phyloP scores from a whole-genome alignment of 1,284 basidiomycete species.

The Fomes fomentarius region DNA sequence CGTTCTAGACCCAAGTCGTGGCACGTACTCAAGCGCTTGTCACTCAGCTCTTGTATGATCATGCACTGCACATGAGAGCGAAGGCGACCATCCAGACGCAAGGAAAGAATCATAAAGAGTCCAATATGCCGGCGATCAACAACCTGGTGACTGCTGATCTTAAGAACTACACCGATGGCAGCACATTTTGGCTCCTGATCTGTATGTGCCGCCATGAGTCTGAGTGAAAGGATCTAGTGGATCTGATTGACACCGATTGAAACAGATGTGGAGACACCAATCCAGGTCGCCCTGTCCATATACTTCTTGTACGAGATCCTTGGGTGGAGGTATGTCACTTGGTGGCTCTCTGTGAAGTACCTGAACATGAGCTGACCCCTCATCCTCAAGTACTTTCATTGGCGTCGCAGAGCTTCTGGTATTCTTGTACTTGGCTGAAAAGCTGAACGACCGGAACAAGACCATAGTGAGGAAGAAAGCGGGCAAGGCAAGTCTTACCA shows the following conservation, averaged over 20 bases:
- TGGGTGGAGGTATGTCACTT: constrained; percentile 41
- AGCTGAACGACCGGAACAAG: background rate
- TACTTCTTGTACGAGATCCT: constrained; percentile 47
- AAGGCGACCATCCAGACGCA: constrained; percentile 43
- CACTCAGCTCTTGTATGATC: constrained; percentile 70
- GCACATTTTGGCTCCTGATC: constrained; percentile 33
- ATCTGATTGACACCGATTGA: background rate
- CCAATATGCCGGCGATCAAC: constrained; percentile 38
- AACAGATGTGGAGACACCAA: constrained; percentile 36
- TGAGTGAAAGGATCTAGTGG: constrained; percentile 2
- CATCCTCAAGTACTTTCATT: background rate
- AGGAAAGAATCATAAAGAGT: constrained; percentile 38
- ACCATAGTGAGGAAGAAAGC: background rate
- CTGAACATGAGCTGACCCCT: no score
- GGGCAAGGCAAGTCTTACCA: background rate
- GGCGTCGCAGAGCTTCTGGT: constrained; percentile 4
- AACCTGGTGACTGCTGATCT: constrained; percentile 42
- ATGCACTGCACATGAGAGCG: constrained; percentile 67
- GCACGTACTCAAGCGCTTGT: constrained; percentile 62
- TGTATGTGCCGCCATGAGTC: constrained; percentile 9
- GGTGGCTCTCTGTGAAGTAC: background rate
- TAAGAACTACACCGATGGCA: constrained; percentile 33
- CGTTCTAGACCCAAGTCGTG: constrained; percentile 40
- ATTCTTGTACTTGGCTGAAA: constrained; percentile 4
- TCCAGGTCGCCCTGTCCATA: constrained; percentile 40